Evolutionary conservation across 345 rosid species (phyloP).

Genomic region (Arabidopsis suecica): DNA sequence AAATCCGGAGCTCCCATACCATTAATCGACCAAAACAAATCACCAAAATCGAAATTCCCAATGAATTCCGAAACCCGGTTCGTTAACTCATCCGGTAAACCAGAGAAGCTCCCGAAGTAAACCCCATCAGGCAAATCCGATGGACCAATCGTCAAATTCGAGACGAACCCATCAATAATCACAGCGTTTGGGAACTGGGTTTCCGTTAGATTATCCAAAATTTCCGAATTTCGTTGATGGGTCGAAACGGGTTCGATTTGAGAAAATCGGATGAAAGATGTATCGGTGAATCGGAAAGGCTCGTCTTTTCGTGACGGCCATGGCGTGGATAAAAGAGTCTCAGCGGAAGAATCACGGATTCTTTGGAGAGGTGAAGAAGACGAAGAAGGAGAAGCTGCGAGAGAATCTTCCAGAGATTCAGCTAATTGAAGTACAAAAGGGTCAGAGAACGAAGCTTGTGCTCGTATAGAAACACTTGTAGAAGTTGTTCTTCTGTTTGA

Average conservation of each 20-base stretch:
- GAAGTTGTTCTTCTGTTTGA: slow-evolving; percentile 37
- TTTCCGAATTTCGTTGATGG: slow-evolving; percentile 48
- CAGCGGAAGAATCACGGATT: slow-evolving; percentile 71
- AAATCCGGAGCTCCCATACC: slow-evolving; percentile 91
- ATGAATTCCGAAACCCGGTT: slow-evolving; percentile 55
- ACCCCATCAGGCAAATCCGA: slow-evolving; percentile 74
- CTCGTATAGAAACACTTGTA: slow-evolving; percentile 45
- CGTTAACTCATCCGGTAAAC: slow-evolving; percentile 50
- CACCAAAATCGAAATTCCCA: slow-evolving; percentile 72
- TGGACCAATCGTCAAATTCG: slow-evolving; percentile 53
- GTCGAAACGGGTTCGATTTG: slow-evolving; percentile 64
- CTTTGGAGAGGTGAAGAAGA: slow-evolving; percentile 59
- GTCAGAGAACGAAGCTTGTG: slow-evolving; percentile 77
- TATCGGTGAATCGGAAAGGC: slow-evolving; percentile 87
- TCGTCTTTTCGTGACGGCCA: slow-evolving; percentile 95
- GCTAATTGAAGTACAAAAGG: slow-evolving; percentile 87
- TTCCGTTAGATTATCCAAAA: slow-evolving; percentile 45
- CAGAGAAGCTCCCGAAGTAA: slow-evolving; percentile 70
- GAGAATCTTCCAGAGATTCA: slow-evolving; percentile 87
- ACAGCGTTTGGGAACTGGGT: slow-evolving; percentile 54
- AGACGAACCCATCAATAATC: slow-evolving; percentile 73
- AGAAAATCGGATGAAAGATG: slow-evolving; percentile 67
- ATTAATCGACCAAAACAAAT: slow-evolving; percentile 89
- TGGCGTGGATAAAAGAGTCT: slow-evolving; percentile 70
- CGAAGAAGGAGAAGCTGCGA: slow-evolving; percentile 48